phyloP scores from a whole-genome alignment of 305 asterid species.

The Fraxinus floribunda region DNA sequence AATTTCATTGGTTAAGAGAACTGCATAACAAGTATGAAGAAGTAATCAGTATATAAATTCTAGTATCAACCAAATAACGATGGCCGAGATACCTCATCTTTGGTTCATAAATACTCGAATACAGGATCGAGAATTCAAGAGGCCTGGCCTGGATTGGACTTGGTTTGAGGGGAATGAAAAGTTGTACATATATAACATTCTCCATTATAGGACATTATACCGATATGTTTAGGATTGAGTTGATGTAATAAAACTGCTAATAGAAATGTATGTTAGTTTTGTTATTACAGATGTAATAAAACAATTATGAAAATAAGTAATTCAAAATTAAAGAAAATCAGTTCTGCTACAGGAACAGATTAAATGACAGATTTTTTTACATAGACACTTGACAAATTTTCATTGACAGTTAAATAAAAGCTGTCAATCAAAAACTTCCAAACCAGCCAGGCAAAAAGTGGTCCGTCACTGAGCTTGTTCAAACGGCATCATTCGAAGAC shows the following conservation, averaged over 20 bases:
- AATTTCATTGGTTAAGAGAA: constrained; percentile 58
- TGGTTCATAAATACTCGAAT: constrained; percentile 6
- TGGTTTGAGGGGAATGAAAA: neutral
- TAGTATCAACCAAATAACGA: neutral
- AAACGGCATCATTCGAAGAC: neutral
- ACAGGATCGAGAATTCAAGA: neutral
- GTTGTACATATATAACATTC: constrained; percentile 19
- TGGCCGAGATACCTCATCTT: neutral
- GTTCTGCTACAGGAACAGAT: no score
- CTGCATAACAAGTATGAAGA: constrained; percentile 19
- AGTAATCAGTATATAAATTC: neutral
- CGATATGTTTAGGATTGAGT: neutral
- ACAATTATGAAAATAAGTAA: neutral
- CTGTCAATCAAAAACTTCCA: no score
- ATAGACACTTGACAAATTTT: no score
- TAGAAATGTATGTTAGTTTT: neutral
- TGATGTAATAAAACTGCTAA: constrained; percentile 22
- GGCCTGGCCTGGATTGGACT: neutral
- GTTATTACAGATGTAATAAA: neutral
- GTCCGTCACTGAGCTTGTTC: neutral
- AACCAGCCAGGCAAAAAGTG: neutral
- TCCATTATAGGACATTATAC: constrained; percentile 13
- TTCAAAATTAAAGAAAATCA: neutral
- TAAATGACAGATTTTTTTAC: no score
- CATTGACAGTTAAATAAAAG: no score